phyloP scores from a whole-genome alignment of 2,329 filamentous ascomycete species.

The Paecilomyces sp. region DNA sequence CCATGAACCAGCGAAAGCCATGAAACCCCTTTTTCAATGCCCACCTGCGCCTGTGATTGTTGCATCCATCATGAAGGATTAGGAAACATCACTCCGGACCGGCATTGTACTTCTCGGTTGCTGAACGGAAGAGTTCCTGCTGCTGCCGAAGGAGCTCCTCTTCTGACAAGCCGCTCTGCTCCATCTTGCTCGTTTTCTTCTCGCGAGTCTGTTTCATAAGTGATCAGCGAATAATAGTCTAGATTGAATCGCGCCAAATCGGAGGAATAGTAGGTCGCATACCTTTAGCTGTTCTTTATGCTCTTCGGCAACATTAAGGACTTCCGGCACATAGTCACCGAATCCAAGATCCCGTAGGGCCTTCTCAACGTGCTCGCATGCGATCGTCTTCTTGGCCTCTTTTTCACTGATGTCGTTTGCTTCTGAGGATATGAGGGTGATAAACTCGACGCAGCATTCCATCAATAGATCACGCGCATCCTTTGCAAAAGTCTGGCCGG shows the following conservation, averaged over 20 bases:
- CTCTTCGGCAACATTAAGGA: conserved; percentile 77
- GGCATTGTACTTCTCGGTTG: conserved; percentile 63
- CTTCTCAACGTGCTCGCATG: conserved; percentile 94
- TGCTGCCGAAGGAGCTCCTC: conserved; percentile 86
- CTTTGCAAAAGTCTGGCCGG: conserved; percentile 81
- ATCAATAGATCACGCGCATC: conserved; percentile 93
- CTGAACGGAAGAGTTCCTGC: conserved; percentile 81
- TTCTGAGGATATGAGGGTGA: conserved; percentile 95
- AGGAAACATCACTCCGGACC: conserved; percentile 28
- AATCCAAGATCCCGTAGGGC: conserved; percentile 90
- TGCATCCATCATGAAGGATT: not conserved
- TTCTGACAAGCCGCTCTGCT: conserved; percentile 83
- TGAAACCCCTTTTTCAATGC: conserved; percentile 17
- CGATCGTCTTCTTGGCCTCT: conserved; percentile 98
- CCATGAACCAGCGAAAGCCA: conserved; percentile 5
- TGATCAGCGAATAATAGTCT: conserved; percentile 7
- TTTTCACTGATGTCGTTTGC: conserved; percentile 99
- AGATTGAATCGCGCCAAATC: not conserved
- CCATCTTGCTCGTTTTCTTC: conserved; percentile 96
- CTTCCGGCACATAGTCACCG: conserved; percentile 80
- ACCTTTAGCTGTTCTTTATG: conserved; percentile 94
- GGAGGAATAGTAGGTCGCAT: conserved; percentile 21
- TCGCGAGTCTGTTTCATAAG: conserved; percentile 64
- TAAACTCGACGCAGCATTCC: conserved; percentile 98
- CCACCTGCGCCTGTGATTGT: not conserved